phyloP scores from a whole-genome alignment of 2,329 filamentous ascomycete genomes.

The Pseudogymnoascus sp. region DNA sequence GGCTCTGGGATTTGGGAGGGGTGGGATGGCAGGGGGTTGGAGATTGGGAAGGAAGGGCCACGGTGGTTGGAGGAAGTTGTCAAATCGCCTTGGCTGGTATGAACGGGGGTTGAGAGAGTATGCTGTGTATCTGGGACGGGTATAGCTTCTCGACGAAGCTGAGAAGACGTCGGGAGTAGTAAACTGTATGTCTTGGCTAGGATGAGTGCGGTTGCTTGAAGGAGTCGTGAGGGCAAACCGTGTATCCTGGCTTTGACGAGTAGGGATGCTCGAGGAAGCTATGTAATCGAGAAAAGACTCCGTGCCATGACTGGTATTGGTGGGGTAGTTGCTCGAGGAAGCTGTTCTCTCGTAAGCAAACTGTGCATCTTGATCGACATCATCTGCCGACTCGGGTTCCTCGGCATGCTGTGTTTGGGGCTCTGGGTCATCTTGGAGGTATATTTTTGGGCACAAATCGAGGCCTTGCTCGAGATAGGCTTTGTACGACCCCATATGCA shows the following conservation, averaged over 20 bases:
- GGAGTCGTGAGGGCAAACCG: not conserved
- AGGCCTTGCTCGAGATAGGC: not conserved
- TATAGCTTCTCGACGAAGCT: not conserved
- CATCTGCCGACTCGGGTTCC: not conserved
- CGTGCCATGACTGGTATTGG: not conserved
- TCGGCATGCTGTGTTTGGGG: not conserved
- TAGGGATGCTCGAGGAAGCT: not conserved
- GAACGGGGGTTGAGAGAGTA: not conserved
- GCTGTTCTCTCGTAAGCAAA: not conserved
- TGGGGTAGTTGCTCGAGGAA: not conserved
- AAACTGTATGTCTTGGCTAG: not conserved
- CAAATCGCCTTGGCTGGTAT: not conserved
- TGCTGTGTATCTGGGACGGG: not conserved
- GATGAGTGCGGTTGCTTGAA: not conserved
- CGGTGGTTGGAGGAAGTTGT: not conserved
- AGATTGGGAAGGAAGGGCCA: not conserved
- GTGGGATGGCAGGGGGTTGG: not conserved
- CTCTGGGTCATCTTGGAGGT: not conserved
- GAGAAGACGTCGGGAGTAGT: not conserved
- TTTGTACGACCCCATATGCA: not conserved
- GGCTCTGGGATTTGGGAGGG: not conserved
- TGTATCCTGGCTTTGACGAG: not conserved
- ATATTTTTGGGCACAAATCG: not conserved
- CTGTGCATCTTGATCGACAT: not conserved
- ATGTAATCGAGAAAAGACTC: not conserved